phyloP scores from a whole-genome alignment of 1,139 yeast species.

The Yamadazyma taylorii region DNA sequence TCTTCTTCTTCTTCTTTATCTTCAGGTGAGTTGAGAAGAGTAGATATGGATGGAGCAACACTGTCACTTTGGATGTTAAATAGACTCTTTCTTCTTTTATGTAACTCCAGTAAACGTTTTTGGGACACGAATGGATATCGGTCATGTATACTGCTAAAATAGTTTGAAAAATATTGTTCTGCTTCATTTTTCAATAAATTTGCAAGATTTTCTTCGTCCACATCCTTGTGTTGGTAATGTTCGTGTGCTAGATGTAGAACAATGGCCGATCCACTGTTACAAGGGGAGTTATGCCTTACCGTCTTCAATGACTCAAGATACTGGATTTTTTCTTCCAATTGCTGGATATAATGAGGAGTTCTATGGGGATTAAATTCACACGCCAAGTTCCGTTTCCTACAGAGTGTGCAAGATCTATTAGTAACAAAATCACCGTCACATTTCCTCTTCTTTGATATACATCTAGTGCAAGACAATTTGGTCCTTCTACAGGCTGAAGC shows the following conservation, averaged over 20 bases:
- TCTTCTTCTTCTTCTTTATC: background rate
- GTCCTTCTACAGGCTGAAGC: background rate
- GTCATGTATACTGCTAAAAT: constrained; percentile 1
- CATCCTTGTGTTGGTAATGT: background rate
- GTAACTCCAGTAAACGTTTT: background rate
- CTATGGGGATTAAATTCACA: background rate
- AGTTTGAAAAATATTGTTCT: background rate
- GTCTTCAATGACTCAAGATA: constrained; percentile 1
- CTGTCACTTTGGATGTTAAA: background rate
- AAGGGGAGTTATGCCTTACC: background rate
- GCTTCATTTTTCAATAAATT: background rate
- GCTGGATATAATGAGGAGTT: constrained; percentile 1
- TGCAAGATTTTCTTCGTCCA: background rate
- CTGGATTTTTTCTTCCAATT: background rate
- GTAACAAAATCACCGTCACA: constrained; percentile 1
- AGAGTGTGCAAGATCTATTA: background rate
- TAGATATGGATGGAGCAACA: background rate
- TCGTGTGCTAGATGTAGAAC: background rate
- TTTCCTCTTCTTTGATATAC: constrained; percentile 2
- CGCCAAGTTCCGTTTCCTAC: background rate
- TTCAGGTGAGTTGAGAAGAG: constrained; percentile 1
- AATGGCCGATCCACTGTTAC: background rate
- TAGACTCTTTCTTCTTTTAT: background rate
- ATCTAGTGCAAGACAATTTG: background rate
- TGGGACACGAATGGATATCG: background rate